These are phyloP conservation scores for Pseudonectria buxi DNA, from an alignment of 2,329 filamentous ascomycete species.

Conservation along the genomic window DNA sequence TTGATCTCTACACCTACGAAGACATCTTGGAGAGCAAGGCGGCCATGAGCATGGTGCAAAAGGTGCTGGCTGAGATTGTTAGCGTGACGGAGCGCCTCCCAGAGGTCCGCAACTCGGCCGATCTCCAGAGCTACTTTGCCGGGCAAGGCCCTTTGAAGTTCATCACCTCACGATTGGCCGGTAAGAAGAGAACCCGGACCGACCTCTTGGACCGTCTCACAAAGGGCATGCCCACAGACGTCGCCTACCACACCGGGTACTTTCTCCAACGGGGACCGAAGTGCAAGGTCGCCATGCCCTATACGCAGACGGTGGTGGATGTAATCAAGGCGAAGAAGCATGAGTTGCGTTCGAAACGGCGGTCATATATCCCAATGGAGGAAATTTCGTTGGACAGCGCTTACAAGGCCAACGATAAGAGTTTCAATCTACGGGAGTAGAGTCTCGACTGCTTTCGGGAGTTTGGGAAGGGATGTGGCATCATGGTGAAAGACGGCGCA, in stretches of 20 bases:
- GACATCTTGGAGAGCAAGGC: slow-evolving; percentile 61
- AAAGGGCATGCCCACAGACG: slow-evolving; percentile 59
- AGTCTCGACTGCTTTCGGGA: too few species aligned
- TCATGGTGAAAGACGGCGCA: too few species aligned
- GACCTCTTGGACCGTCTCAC: slow-evolving; percentile 63
- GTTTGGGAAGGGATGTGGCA: too few species aligned
- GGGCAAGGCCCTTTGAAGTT: slow-evolving; percentile 54
- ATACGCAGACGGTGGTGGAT: slow-evolving; percentile 66
- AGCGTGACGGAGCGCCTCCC: slow-evolving; percentile 66
- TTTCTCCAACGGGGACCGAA: slow-evolving; percentile 67
- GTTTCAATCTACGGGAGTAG: too few species aligned
- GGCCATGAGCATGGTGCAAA: slow-evolving; percentile 58
- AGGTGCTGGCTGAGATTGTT: slow-evolving; percentile 68
- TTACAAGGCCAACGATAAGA: too few species aligned
- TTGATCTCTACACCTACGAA: slow-evolving; percentile 65
- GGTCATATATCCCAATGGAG: slow-evolving; percentile 28
- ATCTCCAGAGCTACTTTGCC: slow-evolving; percentile 50
- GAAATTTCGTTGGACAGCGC: slow-evolving; percentile 26
- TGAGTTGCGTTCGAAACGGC: slow-evolving; percentile 25
- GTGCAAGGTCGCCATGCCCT: slow-evolving; percentile 62
- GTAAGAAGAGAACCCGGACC: slow-evolving; percentile 46
- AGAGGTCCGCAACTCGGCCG: slow-evolving; percentile 59
- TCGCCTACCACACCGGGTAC: slow-evolving; percentile 85
- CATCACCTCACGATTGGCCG: slow-evolving; percentile 35
- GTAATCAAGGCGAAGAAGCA: slow-evolving; percentile 64